phyloP scores from a whole-genome alignment of 2,329 filamentous ascomycete species.

The Talaromyces piceae region DNA sequence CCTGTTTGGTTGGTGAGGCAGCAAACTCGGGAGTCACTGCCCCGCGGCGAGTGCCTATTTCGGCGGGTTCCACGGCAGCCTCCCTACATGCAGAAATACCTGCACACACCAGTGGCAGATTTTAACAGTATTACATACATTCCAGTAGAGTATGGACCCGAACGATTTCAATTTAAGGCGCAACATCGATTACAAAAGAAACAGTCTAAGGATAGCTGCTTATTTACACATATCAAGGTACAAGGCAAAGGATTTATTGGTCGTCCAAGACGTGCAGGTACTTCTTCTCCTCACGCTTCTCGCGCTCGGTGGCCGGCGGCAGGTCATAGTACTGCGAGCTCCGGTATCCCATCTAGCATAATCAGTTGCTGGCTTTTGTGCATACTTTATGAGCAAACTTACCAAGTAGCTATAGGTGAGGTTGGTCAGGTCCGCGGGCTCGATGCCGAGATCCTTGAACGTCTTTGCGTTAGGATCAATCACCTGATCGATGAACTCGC shows the following conservation, averaged over 20 bases:
- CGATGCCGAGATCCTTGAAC: constrained; percentile 86
- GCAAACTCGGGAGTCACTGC: not conserved
- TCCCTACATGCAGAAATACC: not conserved
- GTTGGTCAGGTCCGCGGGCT: constrained; percentile 76
- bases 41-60: not conserved
- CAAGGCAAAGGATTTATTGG: constrained; percentile 47
- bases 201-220: constrained; percentile 11
- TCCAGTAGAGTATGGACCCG: no score
- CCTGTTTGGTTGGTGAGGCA: not conserved
- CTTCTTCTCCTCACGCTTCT: constrained; percentile 92
- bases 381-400: constrained; percentile 31
- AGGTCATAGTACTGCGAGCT: constrained; percentile 85
- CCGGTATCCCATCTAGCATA: constrained; percentile 72
- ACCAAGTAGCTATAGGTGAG: constrained; percentile 93
- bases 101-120: not conserved
- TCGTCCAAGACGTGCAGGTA: constrained; percentile 91
- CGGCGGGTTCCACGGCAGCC: not conserved
- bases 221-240: constrained; percentile 13
- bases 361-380: constrained; percentile 12
- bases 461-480: constrained; percentile 92
- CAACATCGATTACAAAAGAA: constrained; percentile 5
- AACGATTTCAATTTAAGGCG: no score
- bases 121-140: not conserved
- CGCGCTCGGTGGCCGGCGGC: constrained; percentile 87
- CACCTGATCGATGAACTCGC: constrained; percentile 85